Base-by-base conservation (phyloP, 176 grass and related monocot genomes). In the Eragrostis curvula region DNA sequence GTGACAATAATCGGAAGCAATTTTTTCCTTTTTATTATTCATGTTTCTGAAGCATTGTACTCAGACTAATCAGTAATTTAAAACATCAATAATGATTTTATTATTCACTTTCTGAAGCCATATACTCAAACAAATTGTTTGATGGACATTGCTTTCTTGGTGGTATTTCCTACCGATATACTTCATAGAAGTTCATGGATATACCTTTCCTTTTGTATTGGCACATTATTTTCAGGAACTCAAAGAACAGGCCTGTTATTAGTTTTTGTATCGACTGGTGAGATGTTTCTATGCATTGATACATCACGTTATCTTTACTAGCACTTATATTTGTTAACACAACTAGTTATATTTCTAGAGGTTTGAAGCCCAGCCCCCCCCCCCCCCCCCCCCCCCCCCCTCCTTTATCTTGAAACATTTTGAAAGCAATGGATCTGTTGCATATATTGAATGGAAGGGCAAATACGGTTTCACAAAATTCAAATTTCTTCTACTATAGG, bases 201-300 rank as follows among this genome's bases (percentile, higher is more conserved):
- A 74, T 3, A 52, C 8, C 21, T 27, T 70, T 80, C 7, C 24
- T 63, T 79, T 43, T 48, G 41, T 23, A 64, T 75, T 39, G 43
- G 0, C 25, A 8, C 5, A 41, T 39, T 5, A 36, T 74, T 71
- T 57, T 23, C 63, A 97, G 81, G 82, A 94, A 77, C 81, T 89
- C 85, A 59, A 94, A 75, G 61, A 94, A 80, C 76, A 91, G 74
- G 55, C 86, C 84, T 52, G 44, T 92, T 48, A 88, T 92, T 12
- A 88, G 92, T 80, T 83, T n/a, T 56, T 56, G 18, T n/a, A 8
- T 7, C 52, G 21, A 56, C 9, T 18, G 7, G 52, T 56, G 21
- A 56, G 17, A 53, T 18, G 8, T 56, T 56, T 56, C 12, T 1
- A 58, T 58, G 55, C 21, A 58, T 9, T 23, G 10, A 23, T 58